Percentiles rank a stretch among this genome's conserved stretches.
Conservation (phyloP, 331 rosid genomes). For the Cydonia oblonga region DNA sequence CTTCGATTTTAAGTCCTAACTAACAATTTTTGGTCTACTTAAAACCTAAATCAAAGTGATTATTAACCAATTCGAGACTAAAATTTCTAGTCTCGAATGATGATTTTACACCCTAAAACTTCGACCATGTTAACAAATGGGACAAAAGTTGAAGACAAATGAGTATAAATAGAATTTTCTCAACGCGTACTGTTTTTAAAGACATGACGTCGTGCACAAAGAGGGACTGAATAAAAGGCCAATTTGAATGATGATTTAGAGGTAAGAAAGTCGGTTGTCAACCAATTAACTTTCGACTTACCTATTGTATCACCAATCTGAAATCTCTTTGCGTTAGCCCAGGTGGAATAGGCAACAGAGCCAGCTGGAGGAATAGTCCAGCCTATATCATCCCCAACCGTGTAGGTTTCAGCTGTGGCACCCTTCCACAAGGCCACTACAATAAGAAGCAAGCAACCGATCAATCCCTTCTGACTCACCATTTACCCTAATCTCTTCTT, state of each 20-base stretch:
- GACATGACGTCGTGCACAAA: too few species aligned
- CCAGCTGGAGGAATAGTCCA: conserved; percentile 7
- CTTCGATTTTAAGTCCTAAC: too few species aligned
- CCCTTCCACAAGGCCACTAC: conserved; percentile 1
- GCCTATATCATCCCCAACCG: conserved; percentile 13
- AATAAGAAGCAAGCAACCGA: conserved; percentile 9
- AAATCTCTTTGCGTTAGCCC: conserved; percentile 14
- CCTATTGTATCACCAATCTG: conserved; percentile 17
- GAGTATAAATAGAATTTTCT: too few species aligned
- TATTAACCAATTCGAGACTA: too few species aligned
- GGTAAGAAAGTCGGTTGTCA: not conserved
- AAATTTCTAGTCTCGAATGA: too few species aligned
- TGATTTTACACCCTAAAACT: too few species aligned
- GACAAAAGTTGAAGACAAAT: too few species aligned
- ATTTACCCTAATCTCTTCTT: not conserved
- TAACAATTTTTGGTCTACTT: too few species aligned
- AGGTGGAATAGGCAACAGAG: conserved; percentile 7
- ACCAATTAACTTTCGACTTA: not conserved
- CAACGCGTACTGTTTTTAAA: too few species aligned
- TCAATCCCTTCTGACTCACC: not conserved
- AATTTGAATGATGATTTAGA: not conserved
- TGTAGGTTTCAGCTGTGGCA: conserved; percentile 12
- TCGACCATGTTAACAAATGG: too few species aligned
- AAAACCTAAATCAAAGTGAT: too few species aligned
- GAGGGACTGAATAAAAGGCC: not conserved